These are phyloP conservation scores for Annona cherimola DNA, from an alignment of 164 flowering plant genomes.

Conservation along the genomic window DNA sequence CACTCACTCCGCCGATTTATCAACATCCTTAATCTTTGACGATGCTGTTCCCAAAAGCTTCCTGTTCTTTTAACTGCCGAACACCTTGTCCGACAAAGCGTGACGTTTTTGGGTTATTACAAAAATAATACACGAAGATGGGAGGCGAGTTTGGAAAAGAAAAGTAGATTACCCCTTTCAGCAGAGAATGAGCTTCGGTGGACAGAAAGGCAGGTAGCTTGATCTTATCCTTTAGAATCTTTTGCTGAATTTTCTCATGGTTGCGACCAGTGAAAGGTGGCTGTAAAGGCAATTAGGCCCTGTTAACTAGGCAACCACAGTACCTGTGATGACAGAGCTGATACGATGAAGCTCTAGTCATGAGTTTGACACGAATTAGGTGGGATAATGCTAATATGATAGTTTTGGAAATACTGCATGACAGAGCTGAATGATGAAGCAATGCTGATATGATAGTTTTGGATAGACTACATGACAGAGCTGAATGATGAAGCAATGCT, in stretches of 20 bases:
- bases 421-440: too few species aligned
- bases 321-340: background rate
- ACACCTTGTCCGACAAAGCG: too few species aligned
- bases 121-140: background rate
- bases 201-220: conserved; percentile 75
- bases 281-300: conserved; percentile 33
- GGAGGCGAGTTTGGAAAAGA: background rate
- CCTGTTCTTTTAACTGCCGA: too few species aligned
- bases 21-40: too few species aligned
- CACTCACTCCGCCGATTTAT: too few species aligned
- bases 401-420: too few species aligned
- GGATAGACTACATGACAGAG: too few species aligned
- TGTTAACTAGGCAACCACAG: background rate
- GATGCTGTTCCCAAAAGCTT: too few species aligned
- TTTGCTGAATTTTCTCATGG: conserved; percentile 70
- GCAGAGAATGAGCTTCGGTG: conserved; percentile 79
- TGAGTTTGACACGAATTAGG: too few species aligned
- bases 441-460: too few species aligned
- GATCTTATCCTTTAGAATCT: conserved; percentile 80
- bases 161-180: conserved; percentile 64
- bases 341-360: background rate
- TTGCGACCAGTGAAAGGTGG: conserved; percentile 75
- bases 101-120: background rate
- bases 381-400: too few species aligned
- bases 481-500: too few species aligned